A percentile compares a stretch with the other conserved stretches of the same genome.
Evolutionary conservation across 1,284 basidiomycete species (phyloP).

Genomic region (Ustilago lituana): DNA sequence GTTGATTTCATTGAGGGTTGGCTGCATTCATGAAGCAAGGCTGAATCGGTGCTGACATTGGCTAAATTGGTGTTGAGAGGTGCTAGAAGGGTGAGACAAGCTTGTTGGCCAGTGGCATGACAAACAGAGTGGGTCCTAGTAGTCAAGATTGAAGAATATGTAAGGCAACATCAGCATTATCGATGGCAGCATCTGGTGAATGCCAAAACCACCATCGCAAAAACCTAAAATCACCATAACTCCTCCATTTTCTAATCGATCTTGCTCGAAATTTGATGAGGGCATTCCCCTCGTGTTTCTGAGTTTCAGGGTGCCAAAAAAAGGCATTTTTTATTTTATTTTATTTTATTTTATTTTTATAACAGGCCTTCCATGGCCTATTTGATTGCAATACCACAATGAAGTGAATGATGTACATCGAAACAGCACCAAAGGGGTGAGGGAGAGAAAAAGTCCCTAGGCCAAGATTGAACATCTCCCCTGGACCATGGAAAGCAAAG

Average conservation of each 20-base stretch:
- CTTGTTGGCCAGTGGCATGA: background rate
- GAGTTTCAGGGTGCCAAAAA: background rate
- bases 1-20: background rate
- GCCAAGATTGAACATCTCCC: background rate
- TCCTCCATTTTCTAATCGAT: background rate
- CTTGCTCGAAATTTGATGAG: background rate
- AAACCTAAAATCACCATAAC: constrained; percentile 3
- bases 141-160: too few relatives aligned
- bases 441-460: background rate
- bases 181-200: too few relatives aligned
- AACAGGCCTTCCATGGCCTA: constrained; percentile 10
- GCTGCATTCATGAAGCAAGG: background rate
- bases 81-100: background rate
- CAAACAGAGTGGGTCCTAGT: too few relatives aligned
- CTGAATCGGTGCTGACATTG: background rate
- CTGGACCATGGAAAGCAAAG: background rate
- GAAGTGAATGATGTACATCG: too few relatives aligned
- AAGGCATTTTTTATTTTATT: background rate
- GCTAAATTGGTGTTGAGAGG: background rate
- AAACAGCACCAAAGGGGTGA: too few relatives aligned
- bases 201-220: background rate
- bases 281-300: constrained; percentile 1
- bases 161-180: too few relatives aligned
- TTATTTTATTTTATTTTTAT: constrained; percentile 1
- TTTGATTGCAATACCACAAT: background rate